Evolutionary conservation across 768 basidiomycete species (phyloP), one percentile per base, ranked within the genome.

Genomic region (Tylopilus sp.): DNA sequence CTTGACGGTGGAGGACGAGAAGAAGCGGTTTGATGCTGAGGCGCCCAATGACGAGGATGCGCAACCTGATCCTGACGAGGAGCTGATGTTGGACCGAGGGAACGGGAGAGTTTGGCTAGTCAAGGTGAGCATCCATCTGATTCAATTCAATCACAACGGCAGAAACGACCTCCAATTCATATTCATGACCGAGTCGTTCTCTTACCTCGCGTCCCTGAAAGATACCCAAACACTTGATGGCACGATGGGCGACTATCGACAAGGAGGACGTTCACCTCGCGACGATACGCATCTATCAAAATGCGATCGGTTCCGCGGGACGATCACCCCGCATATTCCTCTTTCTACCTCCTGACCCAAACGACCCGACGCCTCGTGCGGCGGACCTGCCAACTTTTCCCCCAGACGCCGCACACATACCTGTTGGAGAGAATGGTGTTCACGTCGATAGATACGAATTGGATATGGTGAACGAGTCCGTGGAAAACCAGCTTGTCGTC

Each of bases 171-270:
- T 22, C 33, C 30, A 8, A 29, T 17, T 14, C 22, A 21, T 45
- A 29, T 19, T 2, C 33, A 40, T 26, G n/a, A 45, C 46, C n/a
- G 43, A 21, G 10, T 30, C 37, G 28, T n/a, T 42, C n/a, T 51
- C 47, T 59, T 40, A 40, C 33, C 37, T 46, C 29, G 13, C 22
- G 13, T 62, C 53, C 48, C n/a, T 37, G 52, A 34, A 72, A 92
- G 90, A 84, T 96, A 40, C 94, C 93, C 0, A 87, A 87, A 65
- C 88, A 87, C 66, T 74, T 97, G 48, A 82, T 94, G 76, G 86
- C 92, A 58, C 79, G 86, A 30, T 98, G 94, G 94, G 73, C 83
- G n/a, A 73, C 82, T 28, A 79, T 92, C 37, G 76, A 84, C 56
- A 78, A 78, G 6, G 89, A 90, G 52, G 88, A 87, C 56, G 72